Evolutionary conservation across 2,329 filamentous ascomycete genomes (phyloP).

Genomic region (Fusarium dlaminii): DNA sequence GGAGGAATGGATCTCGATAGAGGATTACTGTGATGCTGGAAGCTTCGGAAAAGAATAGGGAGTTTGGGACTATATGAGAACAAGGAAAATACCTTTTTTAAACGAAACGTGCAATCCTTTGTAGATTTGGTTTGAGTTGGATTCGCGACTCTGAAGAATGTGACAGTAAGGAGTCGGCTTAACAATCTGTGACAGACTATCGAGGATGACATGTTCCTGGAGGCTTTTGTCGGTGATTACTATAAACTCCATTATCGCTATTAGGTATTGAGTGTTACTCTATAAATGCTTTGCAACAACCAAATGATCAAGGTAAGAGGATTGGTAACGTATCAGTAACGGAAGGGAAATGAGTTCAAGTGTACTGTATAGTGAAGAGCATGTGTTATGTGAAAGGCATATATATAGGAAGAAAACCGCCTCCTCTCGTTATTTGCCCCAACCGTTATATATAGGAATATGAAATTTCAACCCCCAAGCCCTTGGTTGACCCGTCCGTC

Average conservation of each 20-base stretch:
- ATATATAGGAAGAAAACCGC: neutral
- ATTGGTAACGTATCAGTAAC: neutral
- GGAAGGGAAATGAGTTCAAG: neutral
- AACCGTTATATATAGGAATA: neutral
- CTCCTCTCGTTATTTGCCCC: no score
- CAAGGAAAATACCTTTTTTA: conserved; percentile 9
- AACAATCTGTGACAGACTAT: no score
- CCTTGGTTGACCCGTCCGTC: neutral
- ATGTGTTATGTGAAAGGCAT: neutral
- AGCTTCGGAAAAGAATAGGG: neutral
- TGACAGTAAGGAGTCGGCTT: neutral
- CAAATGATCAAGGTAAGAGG: neutral
- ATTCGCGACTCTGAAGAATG: neutral
- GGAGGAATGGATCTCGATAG: neutral
- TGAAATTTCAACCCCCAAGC: neutral
- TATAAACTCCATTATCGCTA: neutral
- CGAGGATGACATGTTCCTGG: no score
- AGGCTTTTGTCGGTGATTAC: neutral
- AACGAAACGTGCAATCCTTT: neutral
- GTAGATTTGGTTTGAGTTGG: neutral
- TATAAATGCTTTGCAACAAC: neutral
- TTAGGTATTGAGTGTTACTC: neutral
- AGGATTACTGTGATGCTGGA: neutral
- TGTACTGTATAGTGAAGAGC: neutral
- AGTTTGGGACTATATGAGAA: conserved; percentile 22